Percentiles rank a stretch among this genome's conserved stretches.
phyloP scores from a whole-genome alignment of 768 basidiomycete species.

The Phlebiopsis gigantea region DNA sequence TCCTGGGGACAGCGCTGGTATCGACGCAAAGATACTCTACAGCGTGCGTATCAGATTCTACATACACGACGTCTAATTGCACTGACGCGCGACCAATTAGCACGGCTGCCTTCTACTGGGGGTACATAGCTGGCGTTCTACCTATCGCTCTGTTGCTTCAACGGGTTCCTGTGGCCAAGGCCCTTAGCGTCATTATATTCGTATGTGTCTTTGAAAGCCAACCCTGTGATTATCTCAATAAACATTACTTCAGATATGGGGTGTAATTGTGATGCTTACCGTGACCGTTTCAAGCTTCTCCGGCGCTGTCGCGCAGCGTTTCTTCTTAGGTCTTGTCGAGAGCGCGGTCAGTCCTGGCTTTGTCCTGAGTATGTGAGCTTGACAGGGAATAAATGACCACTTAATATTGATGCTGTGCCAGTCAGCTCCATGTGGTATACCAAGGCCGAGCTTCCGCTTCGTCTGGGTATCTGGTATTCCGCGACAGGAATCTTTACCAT shows the following conservation, averaged over 20 bases:
- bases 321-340: conserved; percentile 11
- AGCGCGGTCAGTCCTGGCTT: conserved; percentile 12
- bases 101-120: conserved; percentile 10
- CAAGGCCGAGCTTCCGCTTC: conserved; percentile 10
- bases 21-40: conserved; percentile 11
- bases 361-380: conserved; percentile 6
- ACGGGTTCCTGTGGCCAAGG: conserved; percentile 9
- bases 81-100: neutral
- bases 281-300: conserved; percentile 4
- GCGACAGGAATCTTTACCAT: conserved; percentile 9
- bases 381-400: too few relatives aligned
- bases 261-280: conserved; percentile 9
- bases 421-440: conserved; percentile 13
- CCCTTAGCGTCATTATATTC: conserved; percentile 5
- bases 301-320: conserved; percentile 7
- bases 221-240: neutral
- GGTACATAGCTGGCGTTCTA: conserved; percentile 10
- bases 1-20: conserved; percentile 3
- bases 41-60: neutral
- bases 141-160: conserved; percentile 10
- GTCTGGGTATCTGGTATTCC: conserved; percentile 11
- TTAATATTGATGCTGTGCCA: too few relatives aligned
- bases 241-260: conserved; percentile 1
- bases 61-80: neutral
- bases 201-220: neutral